Conservation (phyloP, 768 basidiomycete species). For the Auricularia auricula-judae region DNA sequence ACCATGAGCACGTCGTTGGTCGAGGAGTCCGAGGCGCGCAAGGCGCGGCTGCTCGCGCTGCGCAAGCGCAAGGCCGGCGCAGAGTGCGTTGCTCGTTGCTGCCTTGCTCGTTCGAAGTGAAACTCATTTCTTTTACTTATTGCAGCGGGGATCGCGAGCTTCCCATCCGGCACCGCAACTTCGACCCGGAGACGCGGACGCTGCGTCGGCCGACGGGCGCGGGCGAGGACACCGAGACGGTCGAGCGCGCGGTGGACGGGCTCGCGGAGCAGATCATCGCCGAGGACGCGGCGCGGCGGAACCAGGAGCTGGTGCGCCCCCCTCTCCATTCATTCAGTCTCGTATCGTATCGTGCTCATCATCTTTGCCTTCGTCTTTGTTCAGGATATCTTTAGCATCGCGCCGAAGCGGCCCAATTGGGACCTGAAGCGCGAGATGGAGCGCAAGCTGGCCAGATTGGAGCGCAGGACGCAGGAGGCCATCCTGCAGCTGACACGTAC, state of each 20-base stretch:
- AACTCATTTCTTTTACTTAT: not conserved
- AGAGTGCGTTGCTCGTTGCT: conserved; percentile 28
- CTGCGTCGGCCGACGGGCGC: conserved; percentile 2
- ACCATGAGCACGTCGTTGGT: conserved; percentile 45
- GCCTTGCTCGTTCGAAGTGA: not conserved
- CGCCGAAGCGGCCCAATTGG: conserved; percentile 95
- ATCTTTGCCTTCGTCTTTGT: not conserved
- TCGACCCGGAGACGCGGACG: conserved; percentile 80
- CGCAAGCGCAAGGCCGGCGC: conserved; percentile 57
- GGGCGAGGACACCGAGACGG: conserved; percentile 43
- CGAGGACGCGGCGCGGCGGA: conserved; percentile 76
- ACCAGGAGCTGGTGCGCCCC: conserved; percentile 71
- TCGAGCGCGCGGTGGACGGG: conserved; percentile 77
- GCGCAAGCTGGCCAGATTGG: conserved; percentile 79
- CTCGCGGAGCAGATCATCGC: conserved; percentile 74
- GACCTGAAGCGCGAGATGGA: conserved; percentile 91
- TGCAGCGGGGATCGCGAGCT: conserved; percentile 1
- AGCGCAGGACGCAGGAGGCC: conserved; percentile 82
- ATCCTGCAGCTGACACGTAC: conserved; percentile 87
- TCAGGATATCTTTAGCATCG: conserved; percentile 63
- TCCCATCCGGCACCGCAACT: conserved; percentile 61
- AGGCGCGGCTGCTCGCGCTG: conserved; percentile 68
- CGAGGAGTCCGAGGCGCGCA: conserved; percentile 70
- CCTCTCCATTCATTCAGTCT: not conserved
- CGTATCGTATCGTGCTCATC: not conserved